Conservation (phyloP, 768 basidiomycete genomes). For the Termitomyces sp. region DNA sequence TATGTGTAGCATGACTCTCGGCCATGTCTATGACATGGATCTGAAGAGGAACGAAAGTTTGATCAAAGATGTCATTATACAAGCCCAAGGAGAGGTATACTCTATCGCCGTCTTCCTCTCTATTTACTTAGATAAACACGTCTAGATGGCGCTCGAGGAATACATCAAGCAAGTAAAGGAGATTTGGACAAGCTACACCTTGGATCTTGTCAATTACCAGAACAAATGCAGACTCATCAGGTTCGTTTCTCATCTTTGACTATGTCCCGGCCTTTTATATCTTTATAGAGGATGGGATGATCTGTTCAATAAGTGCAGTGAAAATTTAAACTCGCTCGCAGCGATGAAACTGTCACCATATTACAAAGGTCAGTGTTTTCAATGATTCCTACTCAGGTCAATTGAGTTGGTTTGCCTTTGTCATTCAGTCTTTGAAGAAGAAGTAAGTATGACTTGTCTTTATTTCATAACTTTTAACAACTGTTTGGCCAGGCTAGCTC, state of each 20-base stretch:
- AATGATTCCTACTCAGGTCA: background rate
- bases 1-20: constrained; percentile 71
- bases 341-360: constrained; percentile 99
- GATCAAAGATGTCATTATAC: constrained; percentile 93
- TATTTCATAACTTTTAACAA: constrained; percentile 5
- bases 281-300: constrained; percentile 87
- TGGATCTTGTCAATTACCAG: constrained; percentile 97
- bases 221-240: constrained; percentile 96
- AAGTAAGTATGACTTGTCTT: constrained; percentile 34
- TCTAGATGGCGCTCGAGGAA: constrained; percentile 89
- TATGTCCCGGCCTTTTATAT: background rate
- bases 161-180: constrained; percentile 97
- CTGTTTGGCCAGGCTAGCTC: constrained; percentile 54
- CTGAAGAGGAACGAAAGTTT: constrained; percentile 85
- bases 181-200: constrained; percentile 91
- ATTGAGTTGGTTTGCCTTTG: background rate
- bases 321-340: constrained; percentile 91
- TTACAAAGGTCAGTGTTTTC: constrained; percentile 69
- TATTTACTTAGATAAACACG: constrained; percentile 12
- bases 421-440: constrained; percentile 77
- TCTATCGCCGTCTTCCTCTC: constrained; percentile 7
- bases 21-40: constrained; percentile 95
- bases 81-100: constrained; percentile 92
- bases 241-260: constrained; percentile 28
- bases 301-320: constrained; percentile 92